Evolutionary conservation across 2,329 filamentous ascomycete species (phyloP).

Genomic region (Fusarium domesticum): DNA sequence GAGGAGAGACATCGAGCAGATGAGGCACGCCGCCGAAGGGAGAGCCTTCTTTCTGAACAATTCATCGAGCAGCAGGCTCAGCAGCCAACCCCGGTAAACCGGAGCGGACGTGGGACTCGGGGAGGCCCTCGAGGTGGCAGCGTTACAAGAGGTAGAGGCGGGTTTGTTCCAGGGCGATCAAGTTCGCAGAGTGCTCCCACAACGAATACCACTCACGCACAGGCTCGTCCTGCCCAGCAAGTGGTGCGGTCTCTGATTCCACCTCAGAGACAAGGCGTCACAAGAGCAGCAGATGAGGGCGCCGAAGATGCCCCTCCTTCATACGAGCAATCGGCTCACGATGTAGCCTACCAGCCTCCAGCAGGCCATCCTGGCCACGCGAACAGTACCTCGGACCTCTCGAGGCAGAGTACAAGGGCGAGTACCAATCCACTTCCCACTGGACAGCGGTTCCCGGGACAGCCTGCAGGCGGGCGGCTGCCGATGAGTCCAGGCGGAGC

Average conservation of each 20-base stretch:
- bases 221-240: conserved; percentile 25
- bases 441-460: conserved; percentile 18
- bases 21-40: conserved; percentile 60
- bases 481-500: conserved; percentile 24
- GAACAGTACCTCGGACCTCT: conserved; percentile 31
- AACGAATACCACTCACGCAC: conserved; percentile 16
- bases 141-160: conserved; percentile 15
- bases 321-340: conserved; percentile 56
- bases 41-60: conserved; percentile 66
- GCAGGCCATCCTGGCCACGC: conserved; percentile 50
- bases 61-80: conserved; percentile 64
- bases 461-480: conserved; percentile 23
- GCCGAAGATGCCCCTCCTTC: conserved; percentile 54
- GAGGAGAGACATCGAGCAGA: conserved; percentile 72
- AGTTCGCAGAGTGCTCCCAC: conserved; percentile 24
- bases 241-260: conserved; percentile 45
- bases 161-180: conserved; percentile 22
- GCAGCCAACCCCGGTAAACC: conserved; percentile 28
- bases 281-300: conserved; percentile 37
- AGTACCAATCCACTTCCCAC: conserved; percentile 8
- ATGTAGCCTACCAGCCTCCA: conserved; percentile 51
- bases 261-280: conserved; percentile 37
- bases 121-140: conserved; percentile 13
- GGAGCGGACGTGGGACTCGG: conserved; percentile 7
- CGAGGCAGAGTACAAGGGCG: conserved; percentile 24